Percentiles rank a stretch among this genome's conserved stretches.
phyloP scores from a whole-genome alignment of 768 basidiomycete species.

The Suillus variegatus region DNA sequence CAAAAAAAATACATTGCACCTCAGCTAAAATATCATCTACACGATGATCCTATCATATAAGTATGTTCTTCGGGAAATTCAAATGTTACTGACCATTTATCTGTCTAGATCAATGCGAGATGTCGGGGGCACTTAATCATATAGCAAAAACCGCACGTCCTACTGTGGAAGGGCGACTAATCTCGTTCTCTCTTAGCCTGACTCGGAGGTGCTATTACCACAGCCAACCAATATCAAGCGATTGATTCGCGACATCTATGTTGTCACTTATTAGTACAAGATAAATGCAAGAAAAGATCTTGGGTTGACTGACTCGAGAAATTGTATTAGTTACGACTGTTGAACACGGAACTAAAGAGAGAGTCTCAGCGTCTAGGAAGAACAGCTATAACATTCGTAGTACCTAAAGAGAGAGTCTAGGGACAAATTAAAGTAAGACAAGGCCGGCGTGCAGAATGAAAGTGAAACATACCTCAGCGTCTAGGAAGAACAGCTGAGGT shows the following conservation, averaged over 20 bases:
- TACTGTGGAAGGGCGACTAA: not conserved
- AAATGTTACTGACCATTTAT: not conserved
- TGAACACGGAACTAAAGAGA: too few relatives aligned
- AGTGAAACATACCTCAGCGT: too few relatives aligned
- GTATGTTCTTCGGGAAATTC: not conserved
- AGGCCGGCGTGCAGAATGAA: too few relatives aligned
- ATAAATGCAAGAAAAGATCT: not conserved
- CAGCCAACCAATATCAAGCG: too few relatives aligned
- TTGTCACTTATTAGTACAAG: not conserved
- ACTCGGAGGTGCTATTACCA: too few relatives aligned
- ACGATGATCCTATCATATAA: not conserved
- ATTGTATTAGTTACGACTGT: too few relatives aligned
- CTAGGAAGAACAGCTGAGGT: too few relatives aligned
- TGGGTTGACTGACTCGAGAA: not conserved
- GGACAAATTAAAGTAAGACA: too few relatives aligned
- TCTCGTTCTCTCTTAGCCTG: too few relatives aligned
- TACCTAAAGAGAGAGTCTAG: too few relatives aligned
- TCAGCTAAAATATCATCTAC: not conserved
- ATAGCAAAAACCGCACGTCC: not conserved
- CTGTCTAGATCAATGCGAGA: not conserved
- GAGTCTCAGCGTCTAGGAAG: too few relatives aligned
- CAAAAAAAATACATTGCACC: not conserved
- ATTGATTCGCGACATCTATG: not conserved
- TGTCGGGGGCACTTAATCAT: not conserved
- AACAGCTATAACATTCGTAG: too few relatives aligned